Percentiles rank a stretch among this genome's conserved stretches.
These are phyloP conservation scores for Diaporthe ilicicola DNA, from an alignment of 2,329 filamentous ascomycete species.

Conservation along the genomic window DNA sequence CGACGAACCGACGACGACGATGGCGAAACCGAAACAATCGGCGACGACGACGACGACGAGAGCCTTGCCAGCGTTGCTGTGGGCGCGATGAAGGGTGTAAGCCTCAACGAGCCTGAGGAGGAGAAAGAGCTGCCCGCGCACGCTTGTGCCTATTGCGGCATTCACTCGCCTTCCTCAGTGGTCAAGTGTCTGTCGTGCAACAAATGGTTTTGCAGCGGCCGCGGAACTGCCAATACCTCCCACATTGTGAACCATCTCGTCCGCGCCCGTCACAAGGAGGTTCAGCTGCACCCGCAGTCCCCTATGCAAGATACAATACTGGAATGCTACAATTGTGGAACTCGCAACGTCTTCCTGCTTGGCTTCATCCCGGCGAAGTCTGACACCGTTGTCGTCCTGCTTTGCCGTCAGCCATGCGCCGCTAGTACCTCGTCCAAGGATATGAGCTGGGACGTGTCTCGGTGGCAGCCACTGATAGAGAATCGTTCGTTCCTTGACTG, in stretches of 20 bases:
- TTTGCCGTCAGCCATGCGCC: constrained; percentile 96
- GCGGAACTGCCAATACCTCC: constrained; percentile 94
- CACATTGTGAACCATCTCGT: constrained; percentile 99
- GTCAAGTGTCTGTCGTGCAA: constrained; percentile 95
- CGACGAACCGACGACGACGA: constrained; percentile 84
- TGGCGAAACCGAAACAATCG: constrained; percentile 83
- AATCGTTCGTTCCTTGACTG: constrained; percentile 94
- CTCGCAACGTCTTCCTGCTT: constrained; percentile 97
- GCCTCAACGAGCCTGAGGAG: constrained; percentile 71
- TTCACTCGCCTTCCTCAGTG: constrained; percentile 93
- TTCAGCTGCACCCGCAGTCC: constrained; percentile 93
- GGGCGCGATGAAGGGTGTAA: constrained; percentile 75
- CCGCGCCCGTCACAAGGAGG: constrained; percentile 96
- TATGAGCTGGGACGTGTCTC: constrained; percentile 99
- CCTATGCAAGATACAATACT: constrained; percentile 94
- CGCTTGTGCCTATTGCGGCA: constrained; percentile 98
- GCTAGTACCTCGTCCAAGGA: constrained; percentile 96
- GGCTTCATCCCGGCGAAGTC: constrained; percentile 99
- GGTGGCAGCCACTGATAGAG: constrained; percentile 97
- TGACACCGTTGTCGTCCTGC: constrained; percentile 94
- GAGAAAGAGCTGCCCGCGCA: constrained; percentile 92
- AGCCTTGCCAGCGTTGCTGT: constrained; percentile 82
- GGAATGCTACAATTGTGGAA: constrained; percentile 99
- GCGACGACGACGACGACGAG: constrained; percentile 78
- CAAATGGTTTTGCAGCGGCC: constrained; percentile 99